Base-by-base conservation (phyloP, 2,329 filamentous ascomycete species). In the Exophiala lecanii-corni region DNA sequence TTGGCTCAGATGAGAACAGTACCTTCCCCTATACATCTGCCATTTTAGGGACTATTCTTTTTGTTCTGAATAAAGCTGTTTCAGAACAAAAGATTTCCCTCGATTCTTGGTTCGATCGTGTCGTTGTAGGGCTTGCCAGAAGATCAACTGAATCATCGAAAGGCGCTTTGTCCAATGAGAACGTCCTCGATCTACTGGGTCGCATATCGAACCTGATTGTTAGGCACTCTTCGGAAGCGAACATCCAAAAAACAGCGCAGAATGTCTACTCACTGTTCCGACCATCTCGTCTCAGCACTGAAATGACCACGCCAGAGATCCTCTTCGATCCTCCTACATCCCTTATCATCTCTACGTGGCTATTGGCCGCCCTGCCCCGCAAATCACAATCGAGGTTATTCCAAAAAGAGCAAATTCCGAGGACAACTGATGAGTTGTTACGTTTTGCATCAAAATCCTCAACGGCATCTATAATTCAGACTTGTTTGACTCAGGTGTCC, bases 151-250 rank as follows among this genome's bases (percentile, higher is more conserved):
- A 57, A 19, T 26, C 43, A 9, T 39, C 13, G 20, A 57, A 62
- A 5, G 61, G 68, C 5, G 64, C 66, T 18, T 55, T 75, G 55
- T 73, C 57, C 21, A 72, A 81, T 50, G 68, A 75, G 38, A 62
- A 64, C 4, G 71, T 76, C 5, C 61, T 82, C 5, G 78, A 83
- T 45, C 68, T 79, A 5, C 69, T 82, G 13, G 81, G 80, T 16
- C 70, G 76, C 32, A 70, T 84, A 25, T 73, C 72, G 55, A 81
- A 77, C 51, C 62, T 80, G 34, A 75, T 83, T 34, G 65, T 83
- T 21, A 68, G 75, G 34, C 66, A 72, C 10, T 70, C 79, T 37
- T 67, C 74, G 1, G 65, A 68, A 23, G 73, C 76, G 41, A 26
- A 26, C 23, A 72, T 78, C 51, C 66, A 70, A 9, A 59, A 67